phyloP scores from a whole-genome alignment of 2,329 filamentous ascomycete species.

The Epichloe aotearoae region DNA sequence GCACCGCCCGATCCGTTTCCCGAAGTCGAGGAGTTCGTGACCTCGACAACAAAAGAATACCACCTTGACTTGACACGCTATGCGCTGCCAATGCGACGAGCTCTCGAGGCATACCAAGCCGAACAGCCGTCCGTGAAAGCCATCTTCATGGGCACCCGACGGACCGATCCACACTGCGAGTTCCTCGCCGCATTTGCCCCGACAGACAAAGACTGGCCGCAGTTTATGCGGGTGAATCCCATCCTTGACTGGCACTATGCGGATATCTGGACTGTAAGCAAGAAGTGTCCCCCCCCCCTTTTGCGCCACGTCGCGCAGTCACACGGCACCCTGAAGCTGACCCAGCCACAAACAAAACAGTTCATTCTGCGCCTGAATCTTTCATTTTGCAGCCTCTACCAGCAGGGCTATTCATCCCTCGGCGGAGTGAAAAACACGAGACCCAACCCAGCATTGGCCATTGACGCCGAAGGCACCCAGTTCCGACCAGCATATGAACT shows the following conservation, averaged over 20 bases:
- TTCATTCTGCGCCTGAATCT: slow-evolving; percentile 70
- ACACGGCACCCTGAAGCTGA: no score
- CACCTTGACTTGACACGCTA: slow-evolving; percentile 65
- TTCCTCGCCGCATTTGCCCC: slow-evolving; percentile 68
- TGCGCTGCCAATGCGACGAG: slow-evolving; percentile 64
- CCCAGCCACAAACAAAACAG: slow-evolving; percentile 23
- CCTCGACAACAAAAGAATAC: slow-evolving; percentile 50
- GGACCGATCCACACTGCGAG: slow-evolving; percentile 85
- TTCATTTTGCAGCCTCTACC: slow-evolving; percentile 78
- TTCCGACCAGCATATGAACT: slow-evolving; percentile 69
- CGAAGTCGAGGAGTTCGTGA: slow-evolving; percentile 77
- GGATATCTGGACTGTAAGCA: slow-evolving; percentile 81
- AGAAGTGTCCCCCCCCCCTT: background rate
- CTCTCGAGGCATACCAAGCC: slow-evolving; percentile 62
- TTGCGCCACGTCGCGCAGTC: background rate
- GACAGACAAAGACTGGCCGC: slow-evolving; percentile 82
- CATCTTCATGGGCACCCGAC: slow-evolving; percentile 49
- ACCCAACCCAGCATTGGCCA: slow-evolving; percentile 65
- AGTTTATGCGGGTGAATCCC: slow-evolving; percentile 85
- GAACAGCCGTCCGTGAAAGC: slow-evolving; percentile 53
- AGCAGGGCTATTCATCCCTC: slow-evolving; percentile 80
- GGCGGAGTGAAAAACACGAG: slow-evolving; percentile 81
- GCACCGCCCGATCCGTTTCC: slow-evolving; percentile 71
- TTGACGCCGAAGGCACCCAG: slow-evolving; percentile 18
- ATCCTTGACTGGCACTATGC: slow-evolving; percentile 96